Conservation (phyloP, 768 basidiomycete genomes). For the Hysterangium stoloniferum region DNA sequence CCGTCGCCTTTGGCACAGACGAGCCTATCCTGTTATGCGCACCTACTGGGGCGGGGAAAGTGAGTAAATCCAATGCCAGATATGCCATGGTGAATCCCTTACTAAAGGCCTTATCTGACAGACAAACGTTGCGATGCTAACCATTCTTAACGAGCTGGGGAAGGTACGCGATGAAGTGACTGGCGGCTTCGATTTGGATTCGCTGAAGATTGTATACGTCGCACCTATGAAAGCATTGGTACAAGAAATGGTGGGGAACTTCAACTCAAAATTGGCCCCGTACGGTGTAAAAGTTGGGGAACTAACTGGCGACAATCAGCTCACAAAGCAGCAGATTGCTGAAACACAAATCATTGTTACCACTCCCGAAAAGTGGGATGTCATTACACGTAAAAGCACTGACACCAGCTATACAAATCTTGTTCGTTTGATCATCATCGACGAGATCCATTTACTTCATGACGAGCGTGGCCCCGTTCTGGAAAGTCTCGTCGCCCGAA, state of each 20-base stretch:
- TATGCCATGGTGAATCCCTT: slow-evolving; percentile 11
- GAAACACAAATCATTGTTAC: slow-evolving; percentile 98
- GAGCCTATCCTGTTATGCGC: slow-evolving; percentile 95
- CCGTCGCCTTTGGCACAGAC: slow-evolving; percentile 89
- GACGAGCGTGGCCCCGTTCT: slow-evolving; percentile 97
- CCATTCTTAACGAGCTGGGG: slow-evolving; percentile 83
- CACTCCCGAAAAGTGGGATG: slow-evolving; percentile 99
- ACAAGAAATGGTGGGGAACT: slow-evolving; percentile 98
- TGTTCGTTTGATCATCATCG: slow-evolving; percentile 92
- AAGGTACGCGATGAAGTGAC: slow-evolving; percentile 83
- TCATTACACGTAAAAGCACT: slow-evolving; percentile 96
- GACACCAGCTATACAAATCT: slow-evolving; percentile 97
- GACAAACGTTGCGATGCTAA: slow-evolving; percentile 98
- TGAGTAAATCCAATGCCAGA: slow-evolving; percentile 26
- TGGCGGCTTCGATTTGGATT: slow-evolving; percentile 72
- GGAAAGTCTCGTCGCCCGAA: slow-evolving; percentile 83
- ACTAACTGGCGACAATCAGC: slow-evolving; percentile 93
- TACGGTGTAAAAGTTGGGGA: slow-evolving; percentile 86
- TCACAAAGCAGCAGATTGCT: slow-evolving; percentile 95
- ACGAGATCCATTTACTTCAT: slow-evolving; percentile 95
- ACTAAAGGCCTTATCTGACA: slow-evolving; percentile 29
- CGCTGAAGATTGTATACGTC: slow-evolving; percentile 96
- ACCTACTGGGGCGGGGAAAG: slow-evolving; percentile 98
- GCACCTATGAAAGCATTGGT: slow-evolving; percentile 99
- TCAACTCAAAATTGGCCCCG: slow-evolving; percentile 60